A percentile compares a stretch with the other conserved stretches of the same genome.
Conservation (phyloP, 495 filamentous ascomycete species). For the Aspergillus steynii region DNA sequence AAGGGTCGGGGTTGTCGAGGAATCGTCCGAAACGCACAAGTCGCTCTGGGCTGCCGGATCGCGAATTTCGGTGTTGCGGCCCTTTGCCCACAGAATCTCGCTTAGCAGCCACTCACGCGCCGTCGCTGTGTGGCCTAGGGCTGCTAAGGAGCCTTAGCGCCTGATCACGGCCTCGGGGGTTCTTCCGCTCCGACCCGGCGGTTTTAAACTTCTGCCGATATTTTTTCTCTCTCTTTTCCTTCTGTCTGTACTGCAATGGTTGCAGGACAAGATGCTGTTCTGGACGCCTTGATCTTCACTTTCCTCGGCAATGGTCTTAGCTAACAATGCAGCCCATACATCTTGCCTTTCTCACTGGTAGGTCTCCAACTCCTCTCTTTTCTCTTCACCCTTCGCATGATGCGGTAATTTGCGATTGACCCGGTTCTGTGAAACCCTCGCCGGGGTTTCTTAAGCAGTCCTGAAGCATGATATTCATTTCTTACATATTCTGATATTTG, state of each 20-base stretch:
- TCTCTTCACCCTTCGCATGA: slow-evolving; percentile 54
- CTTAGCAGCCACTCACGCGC: slow-evolving; percentile 33
- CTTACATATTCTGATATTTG: slow-evolving; percentile 93
- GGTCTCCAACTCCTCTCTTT: slow-evolving; percentile 12
- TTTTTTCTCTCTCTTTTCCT: slow-evolving; percentile 16
- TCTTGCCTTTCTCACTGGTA: slow-evolving; percentile 24
- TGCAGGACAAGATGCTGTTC: slow-evolving; percentile 2
- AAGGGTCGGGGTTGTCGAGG: slow-evolving; percentile 46
- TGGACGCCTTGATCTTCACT: background rate
- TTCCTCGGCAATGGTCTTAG: background rate
- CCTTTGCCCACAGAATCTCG: slow-evolving; percentile 36
- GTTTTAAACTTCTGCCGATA: slow-evolving; percentile 22
- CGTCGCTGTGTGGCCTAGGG: slow-evolving; percentile 39
- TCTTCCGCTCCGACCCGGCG: slow-evolving; percentile 24
- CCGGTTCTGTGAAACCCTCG: slow-evolving; percentile 75
- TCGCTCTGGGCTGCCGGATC: slow-evolving; percentile 25
- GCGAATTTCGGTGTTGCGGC: slow-evolving; percentile 49
- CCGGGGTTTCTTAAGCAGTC: slow-evolving; percentile 76
- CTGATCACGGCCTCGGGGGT: slow-evolving; percentile 6
- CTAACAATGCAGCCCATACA: background rate
- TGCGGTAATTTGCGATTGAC: slow-evolving; percentile 99
- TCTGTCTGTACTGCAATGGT: background rate
- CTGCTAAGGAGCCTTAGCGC: slow-evolving; percentile 27
- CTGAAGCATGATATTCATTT: slow-evolving; percentile 81
- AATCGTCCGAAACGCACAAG: slow-evolving; percentile 36